Evolutionary conservation across 2,329 filamentous ascomycete genomes (phyloP), one percentile per base, ranked within the genome.

Genomic region (Fusarium agapanthi): DNA sequence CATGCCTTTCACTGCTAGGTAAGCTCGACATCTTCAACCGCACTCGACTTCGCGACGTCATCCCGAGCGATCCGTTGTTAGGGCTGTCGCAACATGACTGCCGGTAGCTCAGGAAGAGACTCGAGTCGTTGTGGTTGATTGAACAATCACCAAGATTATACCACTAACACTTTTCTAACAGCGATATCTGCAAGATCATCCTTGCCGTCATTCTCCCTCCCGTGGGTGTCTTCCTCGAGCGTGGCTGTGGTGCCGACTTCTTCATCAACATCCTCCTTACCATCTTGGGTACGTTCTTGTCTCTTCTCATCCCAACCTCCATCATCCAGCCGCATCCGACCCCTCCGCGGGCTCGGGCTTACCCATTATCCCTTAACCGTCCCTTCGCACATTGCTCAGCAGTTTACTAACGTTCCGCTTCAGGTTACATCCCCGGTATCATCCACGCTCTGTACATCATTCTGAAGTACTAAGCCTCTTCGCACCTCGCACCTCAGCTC

Each of bases 401-500:
- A 62, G 22, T 64, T 70, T 32, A 69, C 71, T 74, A 62, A 75
- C 67, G 18, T 34, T 50, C 30, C 40, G 24, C n/a, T 26, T 40
- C 58, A 86, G 85, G 85, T 80, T 87, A 87, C 81, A 88, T 95
- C 79, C 92, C 92, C 74, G 93, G 94, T 83, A 95, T 97, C 86
- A 94, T 97, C 83, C 95, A 97, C 87, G 95, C 95, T 71, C 85
- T 97, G 86, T 97, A 96, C 88, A 95, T 97, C 80, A 96, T 97
- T 77, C 88, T 96, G 79, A 96, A 95, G 85, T 95, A 95, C 82
- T 97, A 94, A 78, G 69, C 62, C 54, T 64, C 51, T 59, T 61
- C 58, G 50, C 61, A 65, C 67, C 55, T 67, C 48, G 43, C 63
- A 51, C 50, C 57, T 65, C 54, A 59, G 61, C 68, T 65, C 48